Conservation (phyloP, 805 yeast species). For the Wickerhamiella shivajii region DNA sequence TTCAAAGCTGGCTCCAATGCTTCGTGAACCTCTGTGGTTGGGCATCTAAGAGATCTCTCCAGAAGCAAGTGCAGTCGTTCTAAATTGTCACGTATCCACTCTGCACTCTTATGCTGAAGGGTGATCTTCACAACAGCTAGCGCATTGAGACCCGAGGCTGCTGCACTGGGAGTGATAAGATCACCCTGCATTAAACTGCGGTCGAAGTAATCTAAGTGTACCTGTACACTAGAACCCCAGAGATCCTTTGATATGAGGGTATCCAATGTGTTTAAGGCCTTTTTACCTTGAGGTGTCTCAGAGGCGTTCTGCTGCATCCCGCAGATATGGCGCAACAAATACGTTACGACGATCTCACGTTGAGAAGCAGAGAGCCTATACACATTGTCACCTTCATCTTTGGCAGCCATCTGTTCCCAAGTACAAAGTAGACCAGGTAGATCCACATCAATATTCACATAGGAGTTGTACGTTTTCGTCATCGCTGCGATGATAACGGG, state of each 20-base stretch:
- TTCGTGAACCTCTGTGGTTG: slow-evolving; percentile 76
- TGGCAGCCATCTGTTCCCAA: slow-evolving; percentile 52
- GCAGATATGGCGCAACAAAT: slow-evolving; percentile 75
- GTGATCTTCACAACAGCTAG: slow-evolving; percentile 77
- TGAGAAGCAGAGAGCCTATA: slow-evolving; percentile 61
- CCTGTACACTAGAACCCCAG: slow-evolving; percentile 90
- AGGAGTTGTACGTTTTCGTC: slow-evolving; percentile 83
- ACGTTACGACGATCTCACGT: slow-evolving; percentile 81
- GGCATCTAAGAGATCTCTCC: slow-evolving; percentile 68
- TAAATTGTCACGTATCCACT: slow-evolving; percentile 67
- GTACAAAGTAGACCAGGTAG: slow-evolving; percentile 68
- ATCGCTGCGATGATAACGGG: slow-evolving; percentile 81
- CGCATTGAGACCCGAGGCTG: slow-evolving; percentile 79
- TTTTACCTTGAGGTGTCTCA: slow-evolving; percentile 60
- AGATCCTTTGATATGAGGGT: not conserved
- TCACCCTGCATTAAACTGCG: slow-evolving; percentile 72
- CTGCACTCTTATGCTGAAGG: slow-evolving; percentile 56
- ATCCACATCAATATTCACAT: slow-evolving; percentile 58
- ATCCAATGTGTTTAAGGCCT: not conserved
- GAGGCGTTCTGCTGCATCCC: slow-evolving; percentile 72
- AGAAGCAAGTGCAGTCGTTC: slow-evolving; percentile 55
- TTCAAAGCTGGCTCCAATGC: slow-evolving; percentile 61
- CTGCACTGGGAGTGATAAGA: slow-evolving; percentile 38
- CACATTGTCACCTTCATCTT: slow-evolving; percentile 20
- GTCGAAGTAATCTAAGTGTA: slow-evolving; percentile 76